Evolutionary conservation across 2,329 filamentous ascomycete genomes (phyloP).

Genomic region (Arthrobotrys musiformis): DNA sequence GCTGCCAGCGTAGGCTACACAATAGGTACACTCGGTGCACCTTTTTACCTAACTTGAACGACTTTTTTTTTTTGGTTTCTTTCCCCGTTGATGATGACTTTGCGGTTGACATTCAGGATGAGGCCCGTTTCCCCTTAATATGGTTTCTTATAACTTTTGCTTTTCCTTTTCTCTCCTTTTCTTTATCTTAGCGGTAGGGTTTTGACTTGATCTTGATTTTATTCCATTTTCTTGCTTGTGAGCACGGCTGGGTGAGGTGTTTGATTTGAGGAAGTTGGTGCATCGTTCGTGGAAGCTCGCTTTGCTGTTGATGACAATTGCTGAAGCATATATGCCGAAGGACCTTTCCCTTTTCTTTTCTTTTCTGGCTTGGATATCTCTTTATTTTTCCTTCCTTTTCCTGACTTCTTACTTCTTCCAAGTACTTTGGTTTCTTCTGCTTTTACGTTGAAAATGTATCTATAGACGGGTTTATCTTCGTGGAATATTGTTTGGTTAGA

Average conservation of each 20-base stretch:
- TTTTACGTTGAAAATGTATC: slow-evolving; percentile 4
- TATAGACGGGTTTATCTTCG: slow-evolving; percentile 23
- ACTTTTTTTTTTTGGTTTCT: slow-evolving; percentile 18
- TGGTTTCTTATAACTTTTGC: slow-evolving; percentile 24
- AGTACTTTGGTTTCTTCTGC: neutral
- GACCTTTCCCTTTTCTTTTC: neutral
- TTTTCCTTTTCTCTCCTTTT: neutral
- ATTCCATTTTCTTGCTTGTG: neutral
- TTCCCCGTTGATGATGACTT: neutral
- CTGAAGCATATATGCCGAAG: neutral
- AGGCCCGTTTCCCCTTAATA: slow-evolving; percentile 19
- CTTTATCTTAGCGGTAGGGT: slow-evolving; percentile 24
- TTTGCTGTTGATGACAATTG: slow-evolving; percentile 11
- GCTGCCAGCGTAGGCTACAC: too few relatives aligned
- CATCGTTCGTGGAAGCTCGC: neutral
- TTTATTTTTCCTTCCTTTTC: neutral
- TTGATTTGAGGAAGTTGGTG: slow-evolving; percentile 6
- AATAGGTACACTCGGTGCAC: neutral
- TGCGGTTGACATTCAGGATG: slow-evolving; percentile 2
- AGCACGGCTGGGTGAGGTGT: slow-evolving; percentile 1
- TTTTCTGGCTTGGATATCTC: neutral
- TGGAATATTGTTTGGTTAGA: slow-evolving; percentile 7
- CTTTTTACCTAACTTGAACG: neutral
- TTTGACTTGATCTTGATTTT: neutral
- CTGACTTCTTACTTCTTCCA: neutral